A percentile compares a stretch with the other conserved stretches of the same genome.
Evolutionary conservation across 192 early-diverging fungal genomes (phyloP).

Genomic region (Umbelopsis isabellina): DNA sequence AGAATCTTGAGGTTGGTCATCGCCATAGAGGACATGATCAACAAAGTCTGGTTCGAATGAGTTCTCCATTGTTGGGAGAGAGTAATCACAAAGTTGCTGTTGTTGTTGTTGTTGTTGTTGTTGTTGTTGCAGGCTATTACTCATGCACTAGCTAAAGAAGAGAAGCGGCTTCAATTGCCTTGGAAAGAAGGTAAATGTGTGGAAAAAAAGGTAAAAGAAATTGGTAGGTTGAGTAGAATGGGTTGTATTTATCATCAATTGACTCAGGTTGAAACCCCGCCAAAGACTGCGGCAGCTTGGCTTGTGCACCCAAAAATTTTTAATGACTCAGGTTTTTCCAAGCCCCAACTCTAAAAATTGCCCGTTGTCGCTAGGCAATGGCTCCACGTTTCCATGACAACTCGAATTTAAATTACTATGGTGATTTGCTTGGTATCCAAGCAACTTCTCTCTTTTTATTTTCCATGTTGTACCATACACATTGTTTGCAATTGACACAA

Average conservation of each 20-base stretch:
- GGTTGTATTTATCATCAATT: constrained; percentile 16
- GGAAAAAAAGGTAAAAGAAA: neutral
- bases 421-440: neutral
- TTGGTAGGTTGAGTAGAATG: neutral
- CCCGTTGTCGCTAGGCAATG: neutral
- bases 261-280: neutral
- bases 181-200: neutral
- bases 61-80: neutral
- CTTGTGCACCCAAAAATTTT: constrained; percentile 11
- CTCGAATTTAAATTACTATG: neutral
- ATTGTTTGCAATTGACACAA: neutral
- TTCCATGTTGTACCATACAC: neutral
- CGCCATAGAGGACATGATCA: constrained; percentile 7
- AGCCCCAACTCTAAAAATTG: neutral
- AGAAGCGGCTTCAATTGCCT: too few relatives aligned
- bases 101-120: constrained; percentile 12
- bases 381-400: constrained; percentile 19
- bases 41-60: constrained; percentile 7
- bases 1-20: constrained; percentile 12
- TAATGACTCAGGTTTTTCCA: constrained; percentile 23
- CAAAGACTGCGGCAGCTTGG: constrained; percentile 7
- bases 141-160: constrained; percentile 6
- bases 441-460: neutral
- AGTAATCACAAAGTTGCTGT: neutral
- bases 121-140: constrained; percentile 13